Percentiles rank a stretch among this genome's conserved stretches.
Evolutionary conservation across 2,329 filamentous ascomycete genomes (phyloP).

Genomic region (Calonectria naviculata): DNA sequence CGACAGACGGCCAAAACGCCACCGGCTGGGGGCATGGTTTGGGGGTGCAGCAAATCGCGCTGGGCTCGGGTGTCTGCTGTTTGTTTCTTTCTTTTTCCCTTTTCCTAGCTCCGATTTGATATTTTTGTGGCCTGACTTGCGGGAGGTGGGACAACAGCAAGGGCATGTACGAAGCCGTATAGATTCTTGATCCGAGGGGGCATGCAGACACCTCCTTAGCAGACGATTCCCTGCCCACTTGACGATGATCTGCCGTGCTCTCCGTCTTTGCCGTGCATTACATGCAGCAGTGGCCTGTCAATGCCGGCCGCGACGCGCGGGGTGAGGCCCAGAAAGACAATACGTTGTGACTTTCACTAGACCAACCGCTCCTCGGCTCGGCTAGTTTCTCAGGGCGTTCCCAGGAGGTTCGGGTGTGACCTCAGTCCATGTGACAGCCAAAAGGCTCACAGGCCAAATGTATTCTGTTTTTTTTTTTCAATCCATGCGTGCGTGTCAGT

Average conservation of each 20-base stretch:
- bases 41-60: background rate
- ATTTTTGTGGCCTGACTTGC: background rate
- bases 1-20: background rate
- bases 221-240: background rate
- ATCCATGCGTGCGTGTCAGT: background rate
- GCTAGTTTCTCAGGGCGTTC: background rate
- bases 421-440: background rate
- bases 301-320: background rate
- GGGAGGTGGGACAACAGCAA: background rate
- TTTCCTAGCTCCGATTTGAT: background rate
- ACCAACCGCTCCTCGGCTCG: background rate
- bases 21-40: background rate
- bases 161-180: background rate
- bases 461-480: background rate
- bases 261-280: background rate
- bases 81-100: background rate
- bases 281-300: background rate
- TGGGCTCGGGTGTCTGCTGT: background rate
- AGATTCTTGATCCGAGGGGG: background rate
- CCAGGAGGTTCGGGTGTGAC: background rate
- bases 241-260: background rate
- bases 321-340: background rate
- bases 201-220: background rate
- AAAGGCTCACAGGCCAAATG: background rate
- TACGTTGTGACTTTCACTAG: background rate